Base-by-base conservation (phyloP, 768 basidiomycete species). In the Mycena haematopus region DNA sequence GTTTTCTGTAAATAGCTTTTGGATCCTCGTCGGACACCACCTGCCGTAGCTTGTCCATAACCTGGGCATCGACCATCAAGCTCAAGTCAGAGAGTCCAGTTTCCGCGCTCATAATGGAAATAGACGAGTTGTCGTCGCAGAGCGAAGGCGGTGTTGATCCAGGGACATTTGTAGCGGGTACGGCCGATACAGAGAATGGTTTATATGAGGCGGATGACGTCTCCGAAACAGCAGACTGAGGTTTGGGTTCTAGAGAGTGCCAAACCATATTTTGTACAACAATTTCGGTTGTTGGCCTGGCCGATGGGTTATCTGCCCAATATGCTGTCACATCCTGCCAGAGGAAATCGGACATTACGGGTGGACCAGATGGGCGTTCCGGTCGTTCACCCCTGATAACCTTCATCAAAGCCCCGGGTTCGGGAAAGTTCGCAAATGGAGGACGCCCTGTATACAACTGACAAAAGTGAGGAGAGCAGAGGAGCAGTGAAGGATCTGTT, bases 21-120 rank as follows among this genome's bases (percentile, higher is more conserved):
- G 96, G 97, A 74, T 99, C 96, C 22, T 93, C 89, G 38, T 85
- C 79, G 45, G 84, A 87, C 51, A 97, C 96, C 0, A 98, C 95
- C 66, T 87, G 86, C 66, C 93, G 82, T 67, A 99, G 79, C 78
- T 96, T 97, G 73, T 96, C 93, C 95, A 98, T 97, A 69, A 99
- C 96, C 79, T 99, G 96, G 52, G 90, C 91, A 77, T 99, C 96
- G 52, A 90, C 92, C 93, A 99, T 93, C 42, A 95, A 92, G 66
- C 93, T 95, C 69, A 31, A 31, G 29, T 31, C 29, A 4, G 29
- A 9, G 9, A 31, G 29, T 4, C 29, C 29, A 31, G 4, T 31
- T 31, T 31, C 29, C 29, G 9, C 9, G 29, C 9, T 31, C 29
- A 31, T 31, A 31, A 9, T 31, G 9, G 29, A 31, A 31, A 4